Base-by-base conservation (phyloP, 176 grass and related monocot species). In the Carex kokanica region DNA sequence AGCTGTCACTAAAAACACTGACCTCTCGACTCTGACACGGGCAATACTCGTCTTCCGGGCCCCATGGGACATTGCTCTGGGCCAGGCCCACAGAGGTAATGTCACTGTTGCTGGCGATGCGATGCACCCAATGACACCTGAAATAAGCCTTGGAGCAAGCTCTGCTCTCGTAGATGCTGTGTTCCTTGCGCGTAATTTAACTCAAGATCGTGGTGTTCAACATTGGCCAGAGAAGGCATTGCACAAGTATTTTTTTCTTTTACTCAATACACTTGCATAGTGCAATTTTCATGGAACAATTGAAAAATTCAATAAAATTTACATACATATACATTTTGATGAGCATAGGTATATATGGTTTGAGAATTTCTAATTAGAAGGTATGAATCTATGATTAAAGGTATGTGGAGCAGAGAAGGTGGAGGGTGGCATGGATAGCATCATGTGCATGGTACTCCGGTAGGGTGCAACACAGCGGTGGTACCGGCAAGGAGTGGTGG, bases 111-210 rank as follows among this genome's bases (percentile, higher is more conserved):
- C 83, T 13, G 94, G 94, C 2, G 94, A 93, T 11, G 87, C 85
- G 24, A 86, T 90, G 81, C 89, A 93, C 56, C 91, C 91, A 0
- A 91, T 90, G 91, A 89, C 91, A 1, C 89, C 89, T 0, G 91
- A 91, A 78, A 60, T 89, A 23, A 89, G 83, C 27, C 88, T 88
- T 58, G 93, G 93, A 63, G 89, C 85, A 64, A 86, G 93, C 85
- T 78, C 87, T 0, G 87, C 90, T 0, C 80, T 91, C 12, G 91
- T 93, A 64, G 93, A 96, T 56, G 87, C 86, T 0, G 83, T 90
- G 1, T 79, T 84, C 56, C 85, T 91, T 2, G 88, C 84, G 0
- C 80, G 83, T 2, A 78, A 78, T 32, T 11, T 88, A 57, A 67
- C 58, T 21, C 78, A 11, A 0, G 72, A 27, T 8, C 78, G 0